Conservation (phyloP, 352 stramenopile genomes). For the Phytophthora pluvialis region DNA sequence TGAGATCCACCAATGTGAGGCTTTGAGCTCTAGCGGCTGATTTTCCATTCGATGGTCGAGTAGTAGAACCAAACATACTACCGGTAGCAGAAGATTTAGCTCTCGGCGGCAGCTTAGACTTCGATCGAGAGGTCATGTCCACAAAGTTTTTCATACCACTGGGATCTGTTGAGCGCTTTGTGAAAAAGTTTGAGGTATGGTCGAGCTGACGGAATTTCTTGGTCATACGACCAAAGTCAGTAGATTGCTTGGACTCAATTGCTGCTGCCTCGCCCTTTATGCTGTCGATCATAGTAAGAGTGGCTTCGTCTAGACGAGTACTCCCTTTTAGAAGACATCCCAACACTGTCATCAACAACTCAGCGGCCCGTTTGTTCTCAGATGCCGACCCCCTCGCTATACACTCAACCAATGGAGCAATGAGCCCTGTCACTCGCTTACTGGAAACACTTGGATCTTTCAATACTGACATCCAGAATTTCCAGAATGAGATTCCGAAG, state of each 20-base stretch:
- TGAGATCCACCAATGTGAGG: conserved; percentile 50
- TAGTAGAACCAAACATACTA: conserved; percentile 23
- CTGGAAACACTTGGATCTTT: conserved; percentile 55
- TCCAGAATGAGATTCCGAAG: conserved; percentile 78
- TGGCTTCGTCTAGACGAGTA: conserved; percentile 59
- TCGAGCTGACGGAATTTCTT: conserved; percentile 74
- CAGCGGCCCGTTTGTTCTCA: conserved; percentile 67
- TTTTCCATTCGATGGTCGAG: conserved; percentile 65
- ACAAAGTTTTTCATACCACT: conserved; percentile 17
- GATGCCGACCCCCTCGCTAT: conserved; percentile 51
- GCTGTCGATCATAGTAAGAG: conserved; percentile 52
- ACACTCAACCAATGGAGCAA: conserved; percentile 63
- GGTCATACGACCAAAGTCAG: conserved; percentile 66
- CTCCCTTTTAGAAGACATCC: conserved; percentile 56
- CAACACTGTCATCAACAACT: conserved; percentile 75
- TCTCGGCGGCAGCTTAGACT: conserved; percentile 25
- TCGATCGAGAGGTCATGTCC: conserved; percentile 35
- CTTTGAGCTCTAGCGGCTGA: conserved; percentile 60
- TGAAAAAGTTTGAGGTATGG: conserved; percentile 62
- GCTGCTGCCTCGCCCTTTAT: conserved; percentile 51
- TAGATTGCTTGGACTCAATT: conserved; percentile 73
- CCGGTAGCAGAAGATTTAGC: conserved; percentile 11
- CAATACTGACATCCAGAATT: conserved; percentile 66
- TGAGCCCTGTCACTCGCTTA: conserved; percentile 60
- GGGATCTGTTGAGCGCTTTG: conserved; percentile 37